Conservation (phyloP, 2,329 filamentous ascomycete species). For the Trichophyton equinum region DNA sequence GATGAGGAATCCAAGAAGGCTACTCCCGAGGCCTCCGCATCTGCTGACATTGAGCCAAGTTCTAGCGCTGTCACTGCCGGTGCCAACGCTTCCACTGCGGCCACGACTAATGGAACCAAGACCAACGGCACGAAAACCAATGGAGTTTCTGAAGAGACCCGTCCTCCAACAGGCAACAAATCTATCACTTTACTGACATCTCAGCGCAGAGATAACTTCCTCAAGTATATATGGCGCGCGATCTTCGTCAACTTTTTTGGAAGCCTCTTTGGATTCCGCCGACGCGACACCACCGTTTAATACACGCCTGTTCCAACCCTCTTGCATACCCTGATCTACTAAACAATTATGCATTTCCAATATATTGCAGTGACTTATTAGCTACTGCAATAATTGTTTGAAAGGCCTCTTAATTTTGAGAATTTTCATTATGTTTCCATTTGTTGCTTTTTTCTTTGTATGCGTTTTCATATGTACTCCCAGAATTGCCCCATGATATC, state of each 20-base stretch:
- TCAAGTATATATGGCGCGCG: slow-evolving; percentile 29
- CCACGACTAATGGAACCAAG: not conserved
- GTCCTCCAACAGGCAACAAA: slow-evolving; percentile 19
- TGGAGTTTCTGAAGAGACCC: not conserved
- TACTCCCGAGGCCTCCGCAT: slow-evolving; percentile 8
- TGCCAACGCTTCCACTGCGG: not conserved
- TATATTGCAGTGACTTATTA: slow-evolving; percentile 13
- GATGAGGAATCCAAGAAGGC: not conserved
- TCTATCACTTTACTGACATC: slow-evolving; percentile 29
- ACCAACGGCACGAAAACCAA: slow-evolving; percentile 3
- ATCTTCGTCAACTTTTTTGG: slow-evolving; percentile 32
- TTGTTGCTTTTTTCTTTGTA: slow-evolving; percentile 12
- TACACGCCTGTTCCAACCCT: not conserved
- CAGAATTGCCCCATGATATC: slow-evolving; percentile 1
- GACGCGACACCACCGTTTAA: slow-evolving; percentile 13
- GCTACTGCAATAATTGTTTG: slow-evolving; percentile 19
- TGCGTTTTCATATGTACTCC: slow-evolving; percentile 8
- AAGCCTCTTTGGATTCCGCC: slow-evolving; percentile 29
- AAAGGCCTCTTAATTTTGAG: slow-evolving; percentile 14
- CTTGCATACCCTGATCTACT: not conserved
- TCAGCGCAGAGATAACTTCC: slow-evolving; percentile 27
- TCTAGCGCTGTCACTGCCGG: slow-evolving; percentile 7
- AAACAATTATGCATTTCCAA: not conserved
- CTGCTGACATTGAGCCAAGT: slow-evolving; percentile 7
- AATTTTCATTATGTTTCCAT: slow-evolving; percentile 18